Evolutionary conservation across 2,329 filamentous ascomycete species (phyloP), one percentile per base, ranked within the genome.

Genomic region (Arthrobotrys sphaeroides): DNA sequence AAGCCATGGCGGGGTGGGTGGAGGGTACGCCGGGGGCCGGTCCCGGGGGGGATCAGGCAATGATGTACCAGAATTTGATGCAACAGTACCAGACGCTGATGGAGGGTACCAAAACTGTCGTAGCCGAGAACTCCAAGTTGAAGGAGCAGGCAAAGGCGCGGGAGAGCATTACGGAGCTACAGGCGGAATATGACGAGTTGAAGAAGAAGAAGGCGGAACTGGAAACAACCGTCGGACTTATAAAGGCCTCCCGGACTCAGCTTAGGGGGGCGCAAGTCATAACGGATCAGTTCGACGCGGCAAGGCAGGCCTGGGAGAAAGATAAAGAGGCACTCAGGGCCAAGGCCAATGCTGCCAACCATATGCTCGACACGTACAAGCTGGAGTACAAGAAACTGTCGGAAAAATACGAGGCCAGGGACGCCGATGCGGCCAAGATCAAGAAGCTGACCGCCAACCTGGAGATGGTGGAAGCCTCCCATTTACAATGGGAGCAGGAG

Each of bases 81-180:
- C 28, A 18, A 2, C 42, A 33, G 9, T 74, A 68, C 12, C 53
- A 57, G 13, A 3, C 18, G 0, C 61, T 73, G 9, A 43, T 55
- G 28, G 38, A 62, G 5, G 49, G 31, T 13, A 40, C 42, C 5
- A 18, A 26, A 20, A 6, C 16, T 5, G 5, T 59, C 2, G 36
- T 74, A 16, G 7, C 18, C 12, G 38, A 62, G 10, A 74, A 74
- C 28, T 33, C 12, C 5, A 49, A 42, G 16, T 26, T 74, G 45
- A 38, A 49, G 38, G 51, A 53, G 5, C 40, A 43, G 13, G 4
- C 47, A 26, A 22, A 20, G 10, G 40, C 40, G 2, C 10, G 16
- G 9, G 45, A 40, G 5, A 28, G 13, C 22, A 26, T 38, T 24
- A 18, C 5, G 12, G 47, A 59, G 13, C 22, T 53, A n/a, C 24